phyloP scores from a whole-genome alignment of 371 early-diverging fungal genomes.

The Batrachochytrium dendrobatidis region DNA sequence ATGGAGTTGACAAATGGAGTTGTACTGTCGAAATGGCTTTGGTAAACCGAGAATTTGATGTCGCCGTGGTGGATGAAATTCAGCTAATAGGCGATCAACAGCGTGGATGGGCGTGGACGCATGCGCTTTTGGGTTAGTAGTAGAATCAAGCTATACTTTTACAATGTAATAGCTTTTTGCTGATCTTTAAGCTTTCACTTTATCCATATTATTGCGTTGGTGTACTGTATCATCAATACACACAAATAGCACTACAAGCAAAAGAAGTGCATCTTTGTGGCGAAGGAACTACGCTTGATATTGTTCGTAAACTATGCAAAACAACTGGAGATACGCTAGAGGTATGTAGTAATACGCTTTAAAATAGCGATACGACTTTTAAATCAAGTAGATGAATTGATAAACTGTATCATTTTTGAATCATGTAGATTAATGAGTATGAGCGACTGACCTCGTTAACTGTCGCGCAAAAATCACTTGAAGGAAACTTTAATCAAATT shows the following conservation, averaged over 20 bases:
- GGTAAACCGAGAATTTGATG: constrained; percentile 50
- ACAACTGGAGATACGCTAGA: constrained; percentile 68
- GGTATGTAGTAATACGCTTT: no score
- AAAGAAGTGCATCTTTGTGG: constrained; percentile 90
- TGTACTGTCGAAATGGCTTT: constrained; percentile 92
- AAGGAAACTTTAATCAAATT: constrained; percentile 49
- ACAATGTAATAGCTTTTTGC: neutral
- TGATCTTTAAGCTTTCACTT: no score
- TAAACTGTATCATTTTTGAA: no score
- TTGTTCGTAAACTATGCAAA: constrained; percentile 68
- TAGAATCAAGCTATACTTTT: neutral
- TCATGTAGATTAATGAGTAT: constrained; percentile 50
- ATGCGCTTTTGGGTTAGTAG: constrained; percentile 64
- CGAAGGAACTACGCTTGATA: constrained; percentile 75
- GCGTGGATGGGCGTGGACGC: constrained; percentile 96
- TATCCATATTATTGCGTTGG: no score
- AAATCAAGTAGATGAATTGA: no score
- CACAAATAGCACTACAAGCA: constrained; percentile 60
- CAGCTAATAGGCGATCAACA: constrained; percentile 84
- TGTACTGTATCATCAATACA: no score
- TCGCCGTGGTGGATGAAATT: constrained; percentile 95
- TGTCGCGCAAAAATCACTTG: constrained; percentile 46
- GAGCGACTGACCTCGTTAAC: constrained; percentile 66
- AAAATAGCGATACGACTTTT: no score
- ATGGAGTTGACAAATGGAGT: constrained; percentile 39